Conservation (phyloP, 257 asterid genomes). For the Datura wrightii region DNA sequence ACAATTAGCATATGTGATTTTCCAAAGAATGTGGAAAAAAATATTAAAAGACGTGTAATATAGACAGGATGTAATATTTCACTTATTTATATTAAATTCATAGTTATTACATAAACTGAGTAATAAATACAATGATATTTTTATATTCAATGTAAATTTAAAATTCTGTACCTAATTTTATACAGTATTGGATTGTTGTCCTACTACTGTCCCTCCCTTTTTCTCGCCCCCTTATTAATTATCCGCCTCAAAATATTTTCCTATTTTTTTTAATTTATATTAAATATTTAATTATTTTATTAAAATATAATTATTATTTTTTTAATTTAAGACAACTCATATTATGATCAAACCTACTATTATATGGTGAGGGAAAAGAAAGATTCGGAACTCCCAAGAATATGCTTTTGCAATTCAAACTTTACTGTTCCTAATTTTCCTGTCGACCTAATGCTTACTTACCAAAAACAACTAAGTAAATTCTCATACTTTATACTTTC, state of each 20-base stretch:
- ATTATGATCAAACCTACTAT: neutral
- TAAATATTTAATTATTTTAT: no score
- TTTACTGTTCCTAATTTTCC: neutral
- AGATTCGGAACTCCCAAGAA: neutral
- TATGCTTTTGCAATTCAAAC: conserved; percentile 16
- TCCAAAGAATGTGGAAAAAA: no score
- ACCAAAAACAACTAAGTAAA: neutral
- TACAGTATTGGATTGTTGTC: neutral
- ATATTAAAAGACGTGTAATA: neutral
- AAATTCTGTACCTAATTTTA: no score
- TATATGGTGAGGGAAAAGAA: conserved; percentile 14
- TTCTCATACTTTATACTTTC: no score
- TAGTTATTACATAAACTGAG: neutral
- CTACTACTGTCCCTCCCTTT: no score
- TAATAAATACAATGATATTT: neutral
- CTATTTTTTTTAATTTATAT: no score
- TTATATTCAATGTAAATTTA: no score
- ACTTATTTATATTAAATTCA: neutral
- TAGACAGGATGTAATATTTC: neutral
- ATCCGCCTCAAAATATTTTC: no score
- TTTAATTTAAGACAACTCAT: neutral
- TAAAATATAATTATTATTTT: no score
- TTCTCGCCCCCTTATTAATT: no score
- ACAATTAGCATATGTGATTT: no score
- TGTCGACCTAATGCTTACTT: neutral